Conservation (phyloP, 2,329 filamentous ascomycete species). For the Xenoacremonium recifei region DNA sequence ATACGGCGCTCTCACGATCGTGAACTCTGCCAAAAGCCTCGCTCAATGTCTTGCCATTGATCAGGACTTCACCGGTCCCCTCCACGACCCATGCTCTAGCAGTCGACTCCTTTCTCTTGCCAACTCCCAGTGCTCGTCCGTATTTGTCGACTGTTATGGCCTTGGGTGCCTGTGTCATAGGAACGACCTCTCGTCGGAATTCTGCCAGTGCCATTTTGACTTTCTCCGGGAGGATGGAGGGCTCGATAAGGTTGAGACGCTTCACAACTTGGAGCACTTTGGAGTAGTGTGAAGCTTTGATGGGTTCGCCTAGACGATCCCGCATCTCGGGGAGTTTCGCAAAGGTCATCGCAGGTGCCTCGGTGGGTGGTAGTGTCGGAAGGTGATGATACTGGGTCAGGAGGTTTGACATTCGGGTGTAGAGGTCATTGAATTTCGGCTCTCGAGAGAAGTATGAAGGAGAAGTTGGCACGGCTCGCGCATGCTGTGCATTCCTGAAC, state of each 20-base stretch:
- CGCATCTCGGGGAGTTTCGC: slow-evolving; percentile 76
- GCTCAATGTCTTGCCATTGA: slow-evolving; percentile 85
- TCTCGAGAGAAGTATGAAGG: slow-evolving; percentile 93
- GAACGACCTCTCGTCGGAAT: slow-evolving; percentile 75
- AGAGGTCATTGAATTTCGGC: slow-evolving; percentile 81
- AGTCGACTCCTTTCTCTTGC: slow-evolving; percentile 82
- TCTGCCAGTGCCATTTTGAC: slow-evolving; percentile 62
- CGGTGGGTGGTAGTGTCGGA: slow-evolving; percentile 62
- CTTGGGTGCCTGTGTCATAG: slow-evolving; percentile 61
- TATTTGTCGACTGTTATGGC: slow-evolving; percentile 69
- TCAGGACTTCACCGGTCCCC: slow-evolving; percentile 82
- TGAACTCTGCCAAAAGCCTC: slow-evolving; percentile 85
- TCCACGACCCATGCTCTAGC: slow-evolving; percentile 89
- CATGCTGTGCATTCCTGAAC: slow-evolving; percentile 42
- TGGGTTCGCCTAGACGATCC: slow-evolving; percentile 64
- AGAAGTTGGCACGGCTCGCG: slow-evolving; percentile 78
- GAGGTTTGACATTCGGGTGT: slow-evolving; percentile 70
- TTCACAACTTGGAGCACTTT: slow-evolving; percentile 74
- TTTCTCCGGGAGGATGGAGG: slow-evolving; percentile 68
- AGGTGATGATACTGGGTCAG: slow-evolving; percentile 70
- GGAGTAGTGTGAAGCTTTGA: slow-evolving; percentile 76
- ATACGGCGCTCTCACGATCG: slow-evolving; percentile 90
- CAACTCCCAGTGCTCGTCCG: slow-evolving; percentile 77
- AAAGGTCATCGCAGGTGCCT: slow-evolving; percentile 78
- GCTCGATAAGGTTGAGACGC: slow-evolving; percentile 82